Conservation (phyloP, 2,329 filamentous ascomycete genomes). For the Beauveria sp. region DNA sequence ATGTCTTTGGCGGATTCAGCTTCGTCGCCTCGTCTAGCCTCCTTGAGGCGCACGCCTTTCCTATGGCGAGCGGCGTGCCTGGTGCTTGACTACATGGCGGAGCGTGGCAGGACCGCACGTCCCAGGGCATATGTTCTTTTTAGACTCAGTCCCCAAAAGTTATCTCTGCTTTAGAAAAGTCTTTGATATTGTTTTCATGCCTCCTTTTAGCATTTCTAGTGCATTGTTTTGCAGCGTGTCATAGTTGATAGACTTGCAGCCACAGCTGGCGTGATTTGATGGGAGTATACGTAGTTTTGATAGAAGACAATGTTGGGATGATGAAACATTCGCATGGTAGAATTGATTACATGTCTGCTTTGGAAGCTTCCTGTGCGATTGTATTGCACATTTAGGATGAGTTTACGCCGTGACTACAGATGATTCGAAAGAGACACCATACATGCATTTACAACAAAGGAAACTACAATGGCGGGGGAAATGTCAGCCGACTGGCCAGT, state of each 20-base stretch:
- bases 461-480: too few relatives aligned
- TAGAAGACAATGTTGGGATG: background rate
- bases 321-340: background rate
- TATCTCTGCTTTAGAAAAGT: background rate
- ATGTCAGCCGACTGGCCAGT: too few relatives aligned
- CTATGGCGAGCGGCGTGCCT: constrained; percentile 10
- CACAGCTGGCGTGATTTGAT: background rate
- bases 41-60: constrained; percentile 41
- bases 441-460: too few relatives aligned
- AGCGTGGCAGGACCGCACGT: background rate
- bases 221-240: background rate
- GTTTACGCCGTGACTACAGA: too few relatives aligned
- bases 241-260: background rate
- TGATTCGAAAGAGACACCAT: too few relatives aligned
- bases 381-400: too few relatives aligned
- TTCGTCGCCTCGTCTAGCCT: constrained; percentile 54
- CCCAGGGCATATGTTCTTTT: background rate
- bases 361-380: too few relatives aligned
- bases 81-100: constrained; percentile 8
- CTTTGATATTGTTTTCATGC: background rate
- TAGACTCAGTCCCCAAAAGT: background rate
- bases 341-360: too few relatives aligned
- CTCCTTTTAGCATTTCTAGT: background rate
- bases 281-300: background rate
- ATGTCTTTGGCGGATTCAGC: constrained; percentile 57